Evolutionary conservation across 768 basidiomycete genomes (phyloP).

Genomic region (Candolleomyces aberdarensis): DNA sequence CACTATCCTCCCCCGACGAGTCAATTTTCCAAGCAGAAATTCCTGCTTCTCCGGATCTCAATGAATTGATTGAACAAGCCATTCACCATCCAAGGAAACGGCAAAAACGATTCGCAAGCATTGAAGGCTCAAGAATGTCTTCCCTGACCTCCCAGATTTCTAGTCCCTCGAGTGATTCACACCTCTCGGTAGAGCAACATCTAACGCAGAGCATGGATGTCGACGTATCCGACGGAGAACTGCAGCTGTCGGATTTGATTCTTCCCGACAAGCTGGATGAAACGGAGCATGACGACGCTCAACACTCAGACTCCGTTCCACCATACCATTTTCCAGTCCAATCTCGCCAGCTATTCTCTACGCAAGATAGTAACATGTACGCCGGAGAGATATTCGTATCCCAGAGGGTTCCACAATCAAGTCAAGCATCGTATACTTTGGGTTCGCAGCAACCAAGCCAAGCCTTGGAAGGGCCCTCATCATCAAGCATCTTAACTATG

Average conservation of each 20-base stretch:
- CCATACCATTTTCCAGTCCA: neutral
- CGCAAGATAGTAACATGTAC: neutral
- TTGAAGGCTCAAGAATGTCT: neutral
- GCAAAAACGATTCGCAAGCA: neutral
- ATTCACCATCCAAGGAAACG: neutral
- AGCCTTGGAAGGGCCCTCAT: neutral
- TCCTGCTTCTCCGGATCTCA: neutral
- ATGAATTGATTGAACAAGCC: neutral
- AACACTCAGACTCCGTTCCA: neutral
- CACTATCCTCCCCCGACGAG: neutral
- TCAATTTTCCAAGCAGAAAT: neutral
- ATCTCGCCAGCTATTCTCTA: neutral
- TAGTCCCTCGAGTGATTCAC: neutral
- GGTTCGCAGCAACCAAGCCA: neutral
- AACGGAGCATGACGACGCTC: neutral
- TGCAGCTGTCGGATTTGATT: neutral
- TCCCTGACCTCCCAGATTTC: neutral
- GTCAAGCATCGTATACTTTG: neutral
- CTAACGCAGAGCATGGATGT: neutral
- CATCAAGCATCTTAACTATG: neutral
- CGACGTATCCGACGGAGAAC: neutral
- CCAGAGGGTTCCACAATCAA: neutral
- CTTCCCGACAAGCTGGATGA: neutral
- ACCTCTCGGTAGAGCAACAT: neutral
- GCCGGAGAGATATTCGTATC: constrained; percentile 3